Conservation (phyloP, 192 early-diverging fungal genomes). For the Rhizophagus prolifer region DNA sequence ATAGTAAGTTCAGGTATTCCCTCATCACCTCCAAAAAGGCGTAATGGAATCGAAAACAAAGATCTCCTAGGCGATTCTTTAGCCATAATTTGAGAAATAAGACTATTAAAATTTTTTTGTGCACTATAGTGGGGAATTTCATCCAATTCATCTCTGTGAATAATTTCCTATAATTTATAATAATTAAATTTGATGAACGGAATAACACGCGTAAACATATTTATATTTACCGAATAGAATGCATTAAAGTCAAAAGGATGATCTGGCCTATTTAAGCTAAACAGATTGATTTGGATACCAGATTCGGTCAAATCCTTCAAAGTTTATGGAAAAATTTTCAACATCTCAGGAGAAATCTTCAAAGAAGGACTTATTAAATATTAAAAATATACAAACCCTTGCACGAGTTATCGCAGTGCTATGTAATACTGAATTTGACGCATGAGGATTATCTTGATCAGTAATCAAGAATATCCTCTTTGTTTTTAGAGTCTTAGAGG, state of each 20-base stretch:
- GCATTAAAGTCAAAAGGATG: no score
- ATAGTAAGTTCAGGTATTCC: slow-evolving; percentile 50
- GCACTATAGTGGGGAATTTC: slow-evolving; percentile 31
- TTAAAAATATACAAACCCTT: slow-evolving; percentile 36
- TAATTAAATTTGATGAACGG: neutral
- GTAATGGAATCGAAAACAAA: slow-evolving; percentile 58
- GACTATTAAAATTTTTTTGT: slow-evolving; percentile 40
- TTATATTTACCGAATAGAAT: slow-evolving; percentile 34
- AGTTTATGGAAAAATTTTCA: neutral
- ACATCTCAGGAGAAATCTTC: neutral
- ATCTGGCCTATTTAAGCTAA: no score
- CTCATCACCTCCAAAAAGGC: slow-evolving; percentile 44
- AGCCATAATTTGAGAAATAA: slow-evolving; percentile 52
- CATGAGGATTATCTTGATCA: slow-evolving; percentile 65
- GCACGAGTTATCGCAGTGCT: slow-evolving; percentile 57
- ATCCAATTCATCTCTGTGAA: slow-evolving; percentile 34
- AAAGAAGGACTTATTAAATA: neutral
- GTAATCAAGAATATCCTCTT: slow-evolving; percentile 77
- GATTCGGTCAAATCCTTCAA: slow-evolving; percentile 51
- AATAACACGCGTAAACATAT: neutral
- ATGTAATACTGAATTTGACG: slow-evolving; percentile 42
- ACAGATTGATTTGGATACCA: no score
- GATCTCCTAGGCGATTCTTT: slow-evolving; percentile 67
- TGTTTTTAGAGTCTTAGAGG: slow-evolving; percentile 45
- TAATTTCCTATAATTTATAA: slow-evolving; percentile 35